Base-by-base conservation (phyloP, 768 basidiomycete species). In the Boletus eberwhitei region DNA sequence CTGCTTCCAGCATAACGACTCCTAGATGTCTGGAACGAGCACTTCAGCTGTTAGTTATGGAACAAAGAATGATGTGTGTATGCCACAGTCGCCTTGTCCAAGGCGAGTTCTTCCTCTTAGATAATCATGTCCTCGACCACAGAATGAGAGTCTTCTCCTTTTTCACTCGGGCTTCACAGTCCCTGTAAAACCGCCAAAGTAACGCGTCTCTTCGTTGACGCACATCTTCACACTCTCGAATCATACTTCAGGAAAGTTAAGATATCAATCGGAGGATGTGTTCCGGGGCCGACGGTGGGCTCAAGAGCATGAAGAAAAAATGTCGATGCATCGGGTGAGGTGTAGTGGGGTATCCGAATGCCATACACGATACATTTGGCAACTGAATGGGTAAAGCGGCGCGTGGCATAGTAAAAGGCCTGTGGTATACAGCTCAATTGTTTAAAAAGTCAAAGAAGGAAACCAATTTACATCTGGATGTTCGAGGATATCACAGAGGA, bases 261-360 rank as follows among this genome's bases (percentile, higher is more conserved):
- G 8, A 52, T 46, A n/a, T 52, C 52, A n/a, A 52, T 46, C 11
- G 52, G 52, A n/a, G 52, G 52, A 24, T 52, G 44, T 29, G 52
- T 52, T 13, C 52, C 52, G 4, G 52, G 52, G 29, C 4, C 32
- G 29, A 52, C 37, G 8, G 52, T 52, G 32, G 32, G 52, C 21
- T 52, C 52, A 12, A 52, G 37, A 38, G 43, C 43, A 32, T 52
- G 52, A 21, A 52, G 52, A 4, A 52, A 52, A 36, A 46, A 52
- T 21, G 44, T 21, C 19, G 36, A 32, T 31, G 52, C 52, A 32
- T 52, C 52, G n/a, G 36, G 52, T 24, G 52, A 52, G 9, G 52
- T 39, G 21, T 46, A 46, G 24, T 52, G 52, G 16, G 52, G 52
- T 32, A 52, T 32, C 29, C 52, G 44, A 11, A 43, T 38, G 21